Base-by-base conservation (phyloP, 306 rosid genomes). In the Ormosia semicastrata region DNA sequence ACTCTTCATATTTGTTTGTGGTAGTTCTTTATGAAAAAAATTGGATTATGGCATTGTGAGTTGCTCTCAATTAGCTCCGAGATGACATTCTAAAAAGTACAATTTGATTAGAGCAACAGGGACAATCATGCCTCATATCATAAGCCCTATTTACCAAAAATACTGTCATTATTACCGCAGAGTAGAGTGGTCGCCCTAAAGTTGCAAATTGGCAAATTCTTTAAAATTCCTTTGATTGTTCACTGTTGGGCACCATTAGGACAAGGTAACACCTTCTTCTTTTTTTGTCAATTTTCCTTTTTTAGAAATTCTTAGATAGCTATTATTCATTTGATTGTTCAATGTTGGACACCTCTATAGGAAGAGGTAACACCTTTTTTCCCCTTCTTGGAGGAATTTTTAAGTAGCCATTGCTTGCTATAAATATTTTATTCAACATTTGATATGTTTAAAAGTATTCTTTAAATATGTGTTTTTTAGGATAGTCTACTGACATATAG, bases 71-170 rank as follows among this genome's bases (percentile, higher is more conserved):
- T 47, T 47, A 15, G 29, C 72, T 75, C 34, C 75, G 7, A 70
- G 18, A 62, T 44, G n/a, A 34, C 15, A 71, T 32, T 58, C 39
- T 40, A 43, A 32, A 71, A 76, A 68, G 79, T 65, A 53, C 46
- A 69, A 63, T 36, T 80, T 59, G 56, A 69, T 64, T 76, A 64
- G 52, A 82, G 60, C 39, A 77, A 77, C 44, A n/a, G 29, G 79
- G 74, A 79, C 84, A 83, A 87, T 87, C 82, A 90, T 86, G 83
- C 50, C 50, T 50, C 86, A 50, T 70, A 82, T 83, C 75, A 81
- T 84, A 80, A 66, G 43, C 37, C 52, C 10, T 54, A 24, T 44
- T 79, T 54, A 65, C 65, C 29, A 33, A 76, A 33, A 80, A 74
- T 49, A 73, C 62, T 47, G 85, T 73, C 85, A 50, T 66, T 44